phyloP scores from a whole-genome alignment of 768 basidiomycete genomes.

The Cystoderma amianthinum region DNA sequence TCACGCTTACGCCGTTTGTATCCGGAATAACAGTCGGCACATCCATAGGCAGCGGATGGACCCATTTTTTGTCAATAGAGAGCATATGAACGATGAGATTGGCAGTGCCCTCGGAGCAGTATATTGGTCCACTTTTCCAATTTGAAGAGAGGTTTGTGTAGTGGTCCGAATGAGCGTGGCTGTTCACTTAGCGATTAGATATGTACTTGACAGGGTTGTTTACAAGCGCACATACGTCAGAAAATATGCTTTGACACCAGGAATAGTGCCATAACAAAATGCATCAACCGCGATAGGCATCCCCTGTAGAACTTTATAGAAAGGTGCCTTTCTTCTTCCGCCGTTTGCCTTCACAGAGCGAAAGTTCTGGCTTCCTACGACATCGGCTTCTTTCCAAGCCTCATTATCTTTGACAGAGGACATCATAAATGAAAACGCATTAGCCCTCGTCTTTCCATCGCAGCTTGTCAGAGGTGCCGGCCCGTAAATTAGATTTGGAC shows the following conservation, averaged over 20 bases:
- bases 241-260: constrained; percentile 86
- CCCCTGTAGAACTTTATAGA: constrained; percentile 92
- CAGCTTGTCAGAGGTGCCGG: constrained; percentile 9
- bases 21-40: constrained; percentile 66
- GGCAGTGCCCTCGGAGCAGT: constrained; percentile 91
- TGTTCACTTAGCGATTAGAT: constrained; percentile 20
- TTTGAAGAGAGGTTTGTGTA: constrained; percentile 86
- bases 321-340: constrained; percentile 73
- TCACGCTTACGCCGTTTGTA: constrained; percentile 82
- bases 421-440: constrained; percentile 84
- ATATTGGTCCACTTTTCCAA: constrained; percentile 92
- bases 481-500: too few species aligned
- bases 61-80: constrained; percentile 83
- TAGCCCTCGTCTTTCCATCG: too few species aligned
- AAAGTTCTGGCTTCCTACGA: constrained; percentile 39
- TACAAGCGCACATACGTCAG: constrained; percentile 52
- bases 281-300: constrained; percentile 99
- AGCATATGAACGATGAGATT: constrained; percentile 91
- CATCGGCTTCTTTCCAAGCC: constrained; percentile 77
- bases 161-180: constrained; percentile 96
- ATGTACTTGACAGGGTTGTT: background rate
- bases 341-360: constrained; percentile 39
- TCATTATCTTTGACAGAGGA: constrained; percentile 74
- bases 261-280: constrained; percentile 90
- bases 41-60: constrained; percentile 82